Conservation (phyloP, 331 rosid species). For the Quercus lobata region DNA sequence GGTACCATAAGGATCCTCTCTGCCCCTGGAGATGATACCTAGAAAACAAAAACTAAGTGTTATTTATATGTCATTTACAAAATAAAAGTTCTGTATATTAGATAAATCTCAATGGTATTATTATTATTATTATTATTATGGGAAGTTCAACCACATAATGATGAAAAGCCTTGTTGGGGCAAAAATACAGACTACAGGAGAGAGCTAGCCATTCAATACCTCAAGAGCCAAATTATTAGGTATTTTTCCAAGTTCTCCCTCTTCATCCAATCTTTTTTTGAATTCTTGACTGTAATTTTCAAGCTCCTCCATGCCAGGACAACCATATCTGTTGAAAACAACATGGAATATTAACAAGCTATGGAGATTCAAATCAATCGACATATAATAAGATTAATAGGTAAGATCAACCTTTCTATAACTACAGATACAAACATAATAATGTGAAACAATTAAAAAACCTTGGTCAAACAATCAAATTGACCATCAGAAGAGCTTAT, state of each 20-base stretch:
- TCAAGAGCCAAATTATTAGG: constrained; percentile 81
- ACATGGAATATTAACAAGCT: constrained; percentile 15
- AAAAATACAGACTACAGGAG: constrained; percentile 2
- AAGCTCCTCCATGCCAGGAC: constrained; percentile 81
- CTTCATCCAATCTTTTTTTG: constrained; percentile 76
- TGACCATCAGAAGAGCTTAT: neutral
- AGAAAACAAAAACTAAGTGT: constrained; percentile 14
- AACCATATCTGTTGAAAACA: constrained; percentile 60
- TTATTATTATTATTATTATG: neutral
- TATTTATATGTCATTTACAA: neutral
- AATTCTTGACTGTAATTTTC: constrained; percentile 62
- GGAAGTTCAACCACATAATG: neutral
- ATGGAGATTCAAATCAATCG: neutral
- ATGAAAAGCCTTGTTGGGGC: constrained; percentile 6
- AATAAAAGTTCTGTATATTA: neutral
- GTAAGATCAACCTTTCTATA: neutral
- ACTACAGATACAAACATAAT: neutral
- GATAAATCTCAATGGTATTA: constrained; percentile 6
- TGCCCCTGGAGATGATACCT: constrained; percentile 95
- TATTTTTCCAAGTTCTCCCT: constrained; percentile 76
- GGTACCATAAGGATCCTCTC: constrained; percentile 84
- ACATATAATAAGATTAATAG: neutral
- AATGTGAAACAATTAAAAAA: too few species aligned
- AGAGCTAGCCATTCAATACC: constrained; percentile 33
- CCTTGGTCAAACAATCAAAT: neutral